Conservation (phyloP, 2,329 filamentous ascomycete genomes). For the Hymenoscyphus fructigenus region DNA sequence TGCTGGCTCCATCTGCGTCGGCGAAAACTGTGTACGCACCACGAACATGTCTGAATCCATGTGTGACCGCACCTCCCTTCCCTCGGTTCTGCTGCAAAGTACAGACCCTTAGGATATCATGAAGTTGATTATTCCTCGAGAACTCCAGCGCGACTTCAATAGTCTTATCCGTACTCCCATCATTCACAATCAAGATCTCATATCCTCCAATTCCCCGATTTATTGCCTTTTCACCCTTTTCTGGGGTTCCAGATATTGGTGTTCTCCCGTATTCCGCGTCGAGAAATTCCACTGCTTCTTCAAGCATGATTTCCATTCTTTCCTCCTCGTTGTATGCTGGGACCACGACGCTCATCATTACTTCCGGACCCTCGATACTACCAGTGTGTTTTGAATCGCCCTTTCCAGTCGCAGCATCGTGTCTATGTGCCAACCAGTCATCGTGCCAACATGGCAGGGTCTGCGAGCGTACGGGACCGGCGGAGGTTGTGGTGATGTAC, state of each 20-base stretch:
- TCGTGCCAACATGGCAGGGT: conserved; percentile 86
- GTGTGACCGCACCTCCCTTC: conserved; percentile 92
- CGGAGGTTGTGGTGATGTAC: conserved; percentile 72
- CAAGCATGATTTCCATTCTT: conserved; percentile 77
- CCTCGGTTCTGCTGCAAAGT: conserved; percentile 79
- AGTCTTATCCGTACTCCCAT: conserved; percentile 83
- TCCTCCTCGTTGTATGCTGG: conserved; percentile 94
- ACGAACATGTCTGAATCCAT: conserved; percentile 88
- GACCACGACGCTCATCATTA: conserved; percentile 90
- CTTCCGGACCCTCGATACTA: conserved; percentile 69
- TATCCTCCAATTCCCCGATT: conserved; percentile 58
- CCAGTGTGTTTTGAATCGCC: conserved; percentile 42
- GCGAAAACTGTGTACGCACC: conserved; percentile 91
- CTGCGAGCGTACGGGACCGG: conserved; percentile 57
- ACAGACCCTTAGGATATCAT: conserved; percentile 80
- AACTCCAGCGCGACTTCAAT: conserved; percentile 78
- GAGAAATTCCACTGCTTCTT: conserved; percentile 86
- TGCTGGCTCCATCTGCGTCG: conserved; percentile 89
- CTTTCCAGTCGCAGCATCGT: conserved; percentile 43
- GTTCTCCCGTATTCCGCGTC: conserved; percentile 69
- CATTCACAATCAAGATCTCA: conserved; percentile 90
- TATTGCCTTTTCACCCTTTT: conserved; percentile 34
- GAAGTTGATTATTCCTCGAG: conserved; percentile 68
- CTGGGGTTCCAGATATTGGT: conserved; percentile 34
- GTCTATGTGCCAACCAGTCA: conserved; percentile 63